Evolutionary conservation across 768 basidiomycete species (phyloP).

Genomic region (Saitozyma sp.): DNA sequence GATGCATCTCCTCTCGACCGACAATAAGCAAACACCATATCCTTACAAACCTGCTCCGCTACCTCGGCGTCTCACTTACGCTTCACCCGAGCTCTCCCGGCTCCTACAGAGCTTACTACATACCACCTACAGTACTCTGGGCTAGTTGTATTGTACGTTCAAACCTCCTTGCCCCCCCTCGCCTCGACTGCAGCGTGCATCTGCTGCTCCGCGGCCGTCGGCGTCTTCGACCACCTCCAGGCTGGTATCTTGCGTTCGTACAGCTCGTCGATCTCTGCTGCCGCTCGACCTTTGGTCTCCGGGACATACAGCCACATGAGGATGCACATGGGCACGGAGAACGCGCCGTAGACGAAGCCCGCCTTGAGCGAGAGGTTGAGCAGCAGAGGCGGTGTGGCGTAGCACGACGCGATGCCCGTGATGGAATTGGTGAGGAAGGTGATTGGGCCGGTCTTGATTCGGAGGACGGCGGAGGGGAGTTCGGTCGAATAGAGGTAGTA

Average conservation of each 20-base stretch:
- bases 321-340: constrained; percentile 17
- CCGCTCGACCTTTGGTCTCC: constrained; percentile 13
- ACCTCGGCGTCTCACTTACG: too few relatives aligned
- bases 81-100: too few relatives aligned
- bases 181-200: constrained; percentile 6
- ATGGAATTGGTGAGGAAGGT: constrained; percentile 19
- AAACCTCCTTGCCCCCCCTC: too few relatives aligned
- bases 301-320: constrained; percentile 18
- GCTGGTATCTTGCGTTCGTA: constrained; percentile 22
- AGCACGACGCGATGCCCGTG: constrained; percentile 14
- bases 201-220: constrained; percentile 10
- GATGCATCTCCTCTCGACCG: too few relatives aligned
- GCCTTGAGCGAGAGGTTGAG: constrained; percentile 9
- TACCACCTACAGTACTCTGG: too few relatives aligned
- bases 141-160: too few relatives aligned
- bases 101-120: too few relatives aligned
- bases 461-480: constrained; percentile 13
- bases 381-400: constrained; percentile 17
- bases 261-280: constrained; percentile 22
- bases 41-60: too few relatives aligned
- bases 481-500: constrained; percentile 18
- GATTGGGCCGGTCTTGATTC: constrained; percentile 15
- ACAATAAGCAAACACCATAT: too few relatives aligned
- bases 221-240: constrained; percentile 15
- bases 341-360: constrained; percentile 15